phyloP scores from a whole-genome alignment of 129 eudicot species.

The Flaveria ramosissima region DNA sequence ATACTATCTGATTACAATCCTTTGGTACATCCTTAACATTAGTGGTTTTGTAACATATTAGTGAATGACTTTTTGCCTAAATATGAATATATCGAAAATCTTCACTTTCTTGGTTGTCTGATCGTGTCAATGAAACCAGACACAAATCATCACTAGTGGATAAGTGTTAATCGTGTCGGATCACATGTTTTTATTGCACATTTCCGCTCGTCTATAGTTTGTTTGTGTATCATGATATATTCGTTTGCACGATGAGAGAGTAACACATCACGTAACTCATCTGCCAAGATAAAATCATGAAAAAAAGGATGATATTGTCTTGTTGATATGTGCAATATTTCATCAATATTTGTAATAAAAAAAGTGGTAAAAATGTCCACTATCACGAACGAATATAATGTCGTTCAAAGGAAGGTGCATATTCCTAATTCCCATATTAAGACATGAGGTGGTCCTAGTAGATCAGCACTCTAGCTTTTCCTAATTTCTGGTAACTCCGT shows the following conservation, averaged over 20 bases:
- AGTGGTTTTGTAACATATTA: no score
- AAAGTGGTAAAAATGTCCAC: neutral
- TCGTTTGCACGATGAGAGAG: neutral
- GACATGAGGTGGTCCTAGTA: neutral
- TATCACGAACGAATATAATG: neutral
- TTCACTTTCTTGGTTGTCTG: no score
- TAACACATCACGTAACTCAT: neutral
- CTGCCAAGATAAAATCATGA: neutral
- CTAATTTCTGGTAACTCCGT: neutral
- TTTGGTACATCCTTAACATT: no score
- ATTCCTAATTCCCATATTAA: neutral
- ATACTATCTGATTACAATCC: no score
- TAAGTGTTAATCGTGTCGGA: no score
- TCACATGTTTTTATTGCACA: no score
- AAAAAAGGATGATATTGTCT: neutral
- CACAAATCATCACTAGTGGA: no score
- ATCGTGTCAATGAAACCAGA: no score
- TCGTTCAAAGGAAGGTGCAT: neutral
- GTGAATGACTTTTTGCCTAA: no score
- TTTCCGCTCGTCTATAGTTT: no score
- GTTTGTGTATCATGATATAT: no score
- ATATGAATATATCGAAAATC: no score
- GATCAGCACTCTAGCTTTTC: neutral
- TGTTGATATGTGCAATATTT: neutral
- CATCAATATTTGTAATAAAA: neutral